These are phyloP conservation scores for Lagenaria siceraria DNA, from an alignment of 306 rosid species.

Conservation along the genomic window DNA sequence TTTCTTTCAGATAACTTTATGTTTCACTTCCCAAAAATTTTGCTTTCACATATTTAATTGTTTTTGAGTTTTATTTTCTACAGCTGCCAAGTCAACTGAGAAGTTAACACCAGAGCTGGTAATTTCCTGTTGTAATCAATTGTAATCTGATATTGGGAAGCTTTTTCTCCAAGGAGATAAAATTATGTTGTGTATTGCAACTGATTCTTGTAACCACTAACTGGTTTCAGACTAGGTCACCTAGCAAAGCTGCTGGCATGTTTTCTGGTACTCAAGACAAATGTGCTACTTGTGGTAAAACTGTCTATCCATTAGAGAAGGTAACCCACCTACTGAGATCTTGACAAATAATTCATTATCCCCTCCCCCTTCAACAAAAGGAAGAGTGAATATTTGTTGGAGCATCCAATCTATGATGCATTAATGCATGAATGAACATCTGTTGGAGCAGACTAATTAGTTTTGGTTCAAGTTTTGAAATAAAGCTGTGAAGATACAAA, in stretches of 20 bases:
- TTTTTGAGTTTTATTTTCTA: slow-evolving; percentile 27
- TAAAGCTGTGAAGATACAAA: neutral
- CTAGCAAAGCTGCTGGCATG: slow-evolving; percentile 94
- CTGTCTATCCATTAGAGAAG: slow-evolving; percentile 93
- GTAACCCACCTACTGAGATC: slow-evolving; percentile 22
- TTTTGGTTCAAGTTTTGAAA: neutral
- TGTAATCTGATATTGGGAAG: neutral
- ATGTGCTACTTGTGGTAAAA: slow-evolving; percentile 87
- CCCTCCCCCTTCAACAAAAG: neutral
- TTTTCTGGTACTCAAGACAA: slow-evolving; percentile 94
- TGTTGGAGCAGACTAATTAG: neutral
- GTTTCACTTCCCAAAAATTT: slow-evolving; percentile 2
- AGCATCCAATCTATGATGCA: neutral
- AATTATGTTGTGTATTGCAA: slow-evolving; percentile 9
- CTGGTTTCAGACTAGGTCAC: slow-evolving; percentile 68
- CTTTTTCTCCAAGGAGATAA: neutral
- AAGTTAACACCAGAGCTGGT: slow-evolving; percentile 75
- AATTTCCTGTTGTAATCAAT: slow-evolving; percentile 13
- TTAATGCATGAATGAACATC: neutral
- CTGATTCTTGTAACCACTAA: slow-evolving; percentile 13
- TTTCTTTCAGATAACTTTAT: slow-evolving; percentile 8
- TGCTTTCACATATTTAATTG: slow-evolving; percentile 18
- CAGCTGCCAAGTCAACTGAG: slow-evolving; percentile 85
- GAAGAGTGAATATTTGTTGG: neutral
- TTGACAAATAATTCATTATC: neutral